A percentile compares a stretch with the other conserved stretches of the same genome.
These are phyloP conservation scores for Macaranga tanarius DNA, from an alignment of 441 rosid genomes.

Conservation along the genomic window DNA sequence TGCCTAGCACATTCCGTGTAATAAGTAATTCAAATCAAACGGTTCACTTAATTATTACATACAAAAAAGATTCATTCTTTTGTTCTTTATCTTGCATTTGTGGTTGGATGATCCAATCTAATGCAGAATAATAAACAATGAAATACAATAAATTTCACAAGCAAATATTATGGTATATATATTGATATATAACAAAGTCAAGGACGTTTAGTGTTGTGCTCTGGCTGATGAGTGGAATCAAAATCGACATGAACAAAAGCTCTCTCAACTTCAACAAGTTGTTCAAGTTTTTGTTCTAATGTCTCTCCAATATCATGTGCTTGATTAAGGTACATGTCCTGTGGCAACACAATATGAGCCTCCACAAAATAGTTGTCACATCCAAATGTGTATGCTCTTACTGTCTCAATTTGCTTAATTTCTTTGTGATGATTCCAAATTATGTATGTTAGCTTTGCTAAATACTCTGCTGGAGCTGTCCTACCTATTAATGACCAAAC, in stretches of 20 bases:
- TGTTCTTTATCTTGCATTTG: too few species aligned
- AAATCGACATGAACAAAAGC: constrained; percentile 66
- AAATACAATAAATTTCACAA: too few species aligned
- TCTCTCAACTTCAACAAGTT: constrained; percentile 64
- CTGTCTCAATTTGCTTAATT: constrained; percentile 65
- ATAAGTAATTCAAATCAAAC: too few species aligned
- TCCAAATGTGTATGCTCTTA: constrained; percentile 68
- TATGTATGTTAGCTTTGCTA: constrained; percentile 58
- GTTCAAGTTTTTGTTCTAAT: constrained; percentile 68
- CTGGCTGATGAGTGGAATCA: constrained; percentile 41
- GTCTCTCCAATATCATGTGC: constrained; percentile 74
- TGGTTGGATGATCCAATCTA: too few species aligned
- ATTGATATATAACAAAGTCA: too few species aligned
- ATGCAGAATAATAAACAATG: too few species aligned
- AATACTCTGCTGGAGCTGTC: constrained; percentile 62
- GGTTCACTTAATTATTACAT: too few species aligned
- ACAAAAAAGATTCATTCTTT: too few species aligned
- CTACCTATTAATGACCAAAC: constrained; percentile 63
- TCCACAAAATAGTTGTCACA: constrained; percentile 58
- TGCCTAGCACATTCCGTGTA: too few species aligned
- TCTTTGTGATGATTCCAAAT: constrained; percentile 74
- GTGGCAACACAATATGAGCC: constrained; percentile 58
- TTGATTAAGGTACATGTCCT: constrained; percentile 48
- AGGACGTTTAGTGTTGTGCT: constrained; percentile 38
- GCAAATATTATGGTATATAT: too few species aligned